A percentile compares a stretch with the other conserved stretches of the same genome.
Conservation (phyloP, 2,329 filamentous ascomycete species). For the Aspergillus sp. region DNA sequence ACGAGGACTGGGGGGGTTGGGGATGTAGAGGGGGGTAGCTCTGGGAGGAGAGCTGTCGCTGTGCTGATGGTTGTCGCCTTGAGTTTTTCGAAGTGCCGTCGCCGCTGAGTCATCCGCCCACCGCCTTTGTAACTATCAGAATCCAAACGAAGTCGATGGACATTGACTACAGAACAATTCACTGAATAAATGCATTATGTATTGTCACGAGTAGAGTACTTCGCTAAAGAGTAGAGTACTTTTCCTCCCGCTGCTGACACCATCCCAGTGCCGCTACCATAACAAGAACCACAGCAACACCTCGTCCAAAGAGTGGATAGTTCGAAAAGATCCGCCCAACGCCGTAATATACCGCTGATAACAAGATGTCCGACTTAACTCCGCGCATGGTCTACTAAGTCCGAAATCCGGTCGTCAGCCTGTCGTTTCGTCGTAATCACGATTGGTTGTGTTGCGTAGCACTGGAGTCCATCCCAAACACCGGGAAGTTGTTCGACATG, state of each 20-base stretch:
- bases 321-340: not conserved
- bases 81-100: slow-evolving; percentile 23
- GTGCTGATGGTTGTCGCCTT: slow-evolving; percentile 10
- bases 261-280: too few relatives aligned
- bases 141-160: slow-evolving; percentile 6
- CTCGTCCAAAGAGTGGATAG: not conserved
- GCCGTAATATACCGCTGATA: not conserved
- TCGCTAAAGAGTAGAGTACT: not conserved
- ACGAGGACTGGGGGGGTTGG: slow-evolving; percentile 8
- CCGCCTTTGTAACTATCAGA: slow-evolving; percentile 5
- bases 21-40: slow-evolving; percentile 5
- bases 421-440: slow-evolving; percentile 15
- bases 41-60: slow-evolving; percentile 13
- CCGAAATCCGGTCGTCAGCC: slow-evolving; percentile 2
- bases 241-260: too few relatives aligned
- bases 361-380: not conserved
- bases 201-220: not conserved
- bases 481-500: slow-evolving; percentile 30
- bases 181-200: not conserved
- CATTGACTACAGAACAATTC: slow-evolving; percentile 3
- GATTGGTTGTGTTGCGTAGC: slow-evolving; percentile 15
- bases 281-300: too few relatives aligned
- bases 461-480: slow-evolving; percentile 17
- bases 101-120: slow-evolving; percentile 24
- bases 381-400: not conserved